Base-by-base conservation (phyloP, 371 early-diverging fungal species). In the Rhizopus arrhizus region DNA sequence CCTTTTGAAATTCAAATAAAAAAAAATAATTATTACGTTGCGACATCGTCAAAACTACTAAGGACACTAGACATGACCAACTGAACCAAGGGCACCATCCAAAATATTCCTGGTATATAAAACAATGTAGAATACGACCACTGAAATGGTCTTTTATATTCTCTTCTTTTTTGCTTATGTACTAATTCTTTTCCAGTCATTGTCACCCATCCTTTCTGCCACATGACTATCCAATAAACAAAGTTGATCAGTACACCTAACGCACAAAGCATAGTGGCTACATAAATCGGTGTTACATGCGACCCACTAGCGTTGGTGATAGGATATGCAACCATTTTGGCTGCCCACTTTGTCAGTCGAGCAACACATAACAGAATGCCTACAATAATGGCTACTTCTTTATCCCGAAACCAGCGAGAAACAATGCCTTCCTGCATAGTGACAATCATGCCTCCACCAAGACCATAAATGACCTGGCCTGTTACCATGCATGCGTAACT, bases 371-470 rank as follows among this genome's bases (percentile, higher is more conserved):
- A 53, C 29, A 66, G 22, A 11, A 75, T 51, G 33, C 79, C 79
- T 32, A 79, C 58, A 6, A 79, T 60, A 29, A 76, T 66, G 4
- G 74, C 63, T 4, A 79, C 43, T 43, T 79, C 68, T 34, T 64
- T 67, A 47, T 79, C 72, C 42, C 79, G 61, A 50, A 79, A 79
- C 79, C 79, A 79, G 42, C 73, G 70, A 16, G 76, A 74, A 4
- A 79, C 31, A 33, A 79, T 70, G 8, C 69, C 79, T 64, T 79
- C 79, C 54, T 79, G 74, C 70, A 79, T 79, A 0, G 76, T 76
- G 1, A 75, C 73, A 50, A 74, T 70, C 65, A 78, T 71, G 4
- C 75, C 78, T 12, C 74, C 74, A 16, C 79, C 78, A n/a, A 79
- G 58, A 10, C 79, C 79, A 58, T 72, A 76, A 9, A 79, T 61